Evolutionary conservation across 768 basidiomycete species (phyloP), one percentile per base, ranked within the genome.

Genomic region (Hygrophoropsis aurantiaca): DNA sequence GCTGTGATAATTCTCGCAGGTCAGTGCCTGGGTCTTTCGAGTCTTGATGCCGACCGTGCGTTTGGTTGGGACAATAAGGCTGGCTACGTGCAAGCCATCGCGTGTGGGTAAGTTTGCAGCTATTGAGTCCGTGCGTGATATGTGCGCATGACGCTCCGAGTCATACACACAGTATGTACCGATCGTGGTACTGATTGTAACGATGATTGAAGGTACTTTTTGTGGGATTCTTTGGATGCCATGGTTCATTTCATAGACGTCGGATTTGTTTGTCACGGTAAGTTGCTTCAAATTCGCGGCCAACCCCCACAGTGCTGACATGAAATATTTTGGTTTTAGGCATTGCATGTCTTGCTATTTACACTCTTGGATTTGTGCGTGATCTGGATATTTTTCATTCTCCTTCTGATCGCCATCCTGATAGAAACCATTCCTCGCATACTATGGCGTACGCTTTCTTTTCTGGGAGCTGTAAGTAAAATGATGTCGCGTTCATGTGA

Each of bases 141-240:
- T 6, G 6, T 30, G 27, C 6, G 27, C 13, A 13, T 30, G 13
- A 13, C 20, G 20, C 20, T 21, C 36, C n/a, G n/a, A n/a, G n/a
- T 27, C 34, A 34, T 40, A 13, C 7, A n/a, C 40, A 0, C 48
- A 3, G 36, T 16, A 20, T n/a, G n/a, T n/a, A n/a, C n/a, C n/a
- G n/a, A n/a, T n/a, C n/a, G n/a, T n/a, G n/a, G n/a, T n/a, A n/a
- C n/a, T n/a, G n/a, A n/a, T n/a, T n/a, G n/a, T n/a, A n/a, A n/a
- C n/a, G n/a, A n/a, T n/a, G n/a, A n/a, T n/a, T n/a, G n/a, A 55
- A 87, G 84, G 5, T 86, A 85, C 59, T 94, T 95, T 62, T 53
- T 93, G 16, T 95, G 92, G 92, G 92, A 95, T 58, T 75, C 77
- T 0, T 47, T 89, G 21, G 88, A 91, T 63, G 79, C 82, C 6